Evolutionary conservation across 2,329 filamentous ascomycete genomes (phyloP).

Genomic region (Podosphaera xanthii): DNA sequence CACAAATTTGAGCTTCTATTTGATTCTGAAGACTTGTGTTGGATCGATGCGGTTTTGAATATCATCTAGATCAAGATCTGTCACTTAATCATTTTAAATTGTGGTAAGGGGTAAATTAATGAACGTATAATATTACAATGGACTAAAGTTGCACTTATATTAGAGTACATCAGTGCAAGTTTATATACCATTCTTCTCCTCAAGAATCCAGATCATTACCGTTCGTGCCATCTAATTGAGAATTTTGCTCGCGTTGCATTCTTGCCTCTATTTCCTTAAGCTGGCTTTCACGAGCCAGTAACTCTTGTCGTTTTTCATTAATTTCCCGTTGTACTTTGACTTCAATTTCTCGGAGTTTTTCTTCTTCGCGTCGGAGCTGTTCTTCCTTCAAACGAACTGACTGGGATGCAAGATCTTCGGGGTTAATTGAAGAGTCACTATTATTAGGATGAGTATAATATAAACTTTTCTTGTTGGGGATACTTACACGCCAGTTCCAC

Average conservation of each 20-base stretch:
- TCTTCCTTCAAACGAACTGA: constrained; percentile 98
- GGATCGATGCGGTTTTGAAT: too few species aligned
- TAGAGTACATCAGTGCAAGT: too few species aligned
- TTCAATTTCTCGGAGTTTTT: constrained; percentile 98
- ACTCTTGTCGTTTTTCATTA: constrained; percentile 98
- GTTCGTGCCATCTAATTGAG: constrained; percentile 19
- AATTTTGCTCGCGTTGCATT: constrained; percentile 70
- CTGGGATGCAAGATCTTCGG: constrained; percentile 87
- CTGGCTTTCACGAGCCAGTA: constrained; percentile 91
- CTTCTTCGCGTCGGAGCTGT: constrained; percentile 94
- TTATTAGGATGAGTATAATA: background rate
- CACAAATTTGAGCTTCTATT: too few species aligned
- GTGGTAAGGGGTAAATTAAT: too few species aligned
- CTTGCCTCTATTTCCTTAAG: constrained; percentile 95
- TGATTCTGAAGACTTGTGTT: too few species aligned
- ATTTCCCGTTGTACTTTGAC: constrained; percentile 99
- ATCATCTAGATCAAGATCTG: too few species aligned
- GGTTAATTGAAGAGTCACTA: constrained; percentile 77
- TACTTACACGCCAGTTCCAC: constrained; percentile 67
- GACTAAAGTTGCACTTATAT: too few species aligned
- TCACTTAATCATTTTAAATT: too few species aligned
- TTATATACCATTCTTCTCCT: background rate
- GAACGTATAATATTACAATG: too few species aligned
- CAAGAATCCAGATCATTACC: constrained; percentile 11
- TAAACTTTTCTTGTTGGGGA: background rate